phyloP scores from a whole-genome alignment of 2,329 filamentous ascomycete species.

The Clarireedia sp. region DNA sequence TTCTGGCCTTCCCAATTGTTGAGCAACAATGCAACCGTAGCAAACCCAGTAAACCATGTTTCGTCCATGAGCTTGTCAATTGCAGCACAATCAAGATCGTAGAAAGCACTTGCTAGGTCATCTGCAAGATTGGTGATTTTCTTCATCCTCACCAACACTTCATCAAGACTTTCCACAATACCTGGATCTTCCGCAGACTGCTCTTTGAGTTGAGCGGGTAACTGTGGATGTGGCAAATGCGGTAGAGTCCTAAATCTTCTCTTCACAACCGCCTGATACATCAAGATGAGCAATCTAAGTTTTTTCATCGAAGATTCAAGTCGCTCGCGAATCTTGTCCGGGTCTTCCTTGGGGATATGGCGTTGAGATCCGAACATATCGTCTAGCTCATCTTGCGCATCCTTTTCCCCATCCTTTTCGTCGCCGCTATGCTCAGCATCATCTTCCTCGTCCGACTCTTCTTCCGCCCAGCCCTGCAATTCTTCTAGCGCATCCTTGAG shows the following conservation, averaged over 20 bases:
- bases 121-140: constrained; percentile 60
- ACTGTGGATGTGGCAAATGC: constrained; percentile 33
- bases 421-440: constrained; percentile 47
- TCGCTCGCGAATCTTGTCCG: constrained; percentile 54
- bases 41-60: constrained; percentile 53
- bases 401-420: constrained; percentile 31
- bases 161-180: constrained; percentile 40
- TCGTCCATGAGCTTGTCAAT: constrained; percentile 52
- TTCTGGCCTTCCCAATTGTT: constrained; percentile 54
- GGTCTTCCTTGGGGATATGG: constrained; percentile 56
- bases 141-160: constrained; percentile 47
- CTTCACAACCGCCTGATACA: constrained; percentile 65
- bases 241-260: constrained; percentile 56
- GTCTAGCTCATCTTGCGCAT: constrained; percentile 53
- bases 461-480: constrained; percentile 79
- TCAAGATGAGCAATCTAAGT: constrained; percentile 57
- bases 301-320: constrained; percentile 57
- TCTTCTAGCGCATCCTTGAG: constrained; percentile 79
- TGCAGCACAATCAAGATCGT: constrained; percentile 53
- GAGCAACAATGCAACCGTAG: constrained; percentile 46
- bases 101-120: constrained; percentile 64
- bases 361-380: constrained; percentile 56
- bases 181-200: constrained; percentile 13
- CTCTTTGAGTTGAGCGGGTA: constrained; percentile 23
- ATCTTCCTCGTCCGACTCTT: constrained; percentile 54